Evolutionary conservation across 352 stramenopile genomes (phyloP).

Genomic region (Phytophthora nicotianae): DNA sequence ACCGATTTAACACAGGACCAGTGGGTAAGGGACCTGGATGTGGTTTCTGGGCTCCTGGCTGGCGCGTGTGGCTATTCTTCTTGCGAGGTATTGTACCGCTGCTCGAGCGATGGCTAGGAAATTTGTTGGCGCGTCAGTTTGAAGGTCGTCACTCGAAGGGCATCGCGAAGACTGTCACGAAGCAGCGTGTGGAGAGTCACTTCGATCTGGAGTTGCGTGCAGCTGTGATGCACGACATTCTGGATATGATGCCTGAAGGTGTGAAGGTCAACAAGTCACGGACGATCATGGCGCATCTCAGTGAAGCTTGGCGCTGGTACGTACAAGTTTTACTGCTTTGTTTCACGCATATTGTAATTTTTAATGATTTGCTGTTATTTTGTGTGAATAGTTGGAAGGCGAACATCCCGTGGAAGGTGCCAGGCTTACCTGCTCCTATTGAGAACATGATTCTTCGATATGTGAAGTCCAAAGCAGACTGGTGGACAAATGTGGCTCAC

Average conservation of each 20-base stretch:
- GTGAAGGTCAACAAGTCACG: conserved; percentile 99
- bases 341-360: conserved; percentile 2
- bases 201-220: conserved; percentile 99
- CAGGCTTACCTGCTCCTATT: conserved; percentile 98
- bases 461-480: conserved; percentile 99
- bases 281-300: conserved; percentile 98
- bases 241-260: conserved; percentile 99
- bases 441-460: conserved; percentile 99
- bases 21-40: conserved; percentile 99
- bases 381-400: conserved; percentile 90
- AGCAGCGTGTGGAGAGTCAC: conserved; percentile 99
- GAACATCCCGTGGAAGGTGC: conserved; percentile 99
- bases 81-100: conserved; percentile 98
- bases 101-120: conserved; percentile 99
- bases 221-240: conserved; percentile 99
- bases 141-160: conserved; percentile 99
- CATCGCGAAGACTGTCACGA: conserved; percentile 99
- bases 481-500: conserved; percentile 99
- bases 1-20: conserved; percentile 99
- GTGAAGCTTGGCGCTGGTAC: conserved; percentile 96
- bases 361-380: conserved; percentile 14
- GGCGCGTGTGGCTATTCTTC: conserved; percentile 99
- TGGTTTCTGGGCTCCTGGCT: conserved; percentile 99
- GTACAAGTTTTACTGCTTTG: conserved; percentile 11
- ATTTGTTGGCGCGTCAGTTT: conserved; percentile 99